Percentiles rank a stretch among this genome's conserved stretches.
These are phyloP conservation scores for Calophaca sinica DNA, from an alignment of 306 rosid genomes.

Conservation along the genomic window DNA sequence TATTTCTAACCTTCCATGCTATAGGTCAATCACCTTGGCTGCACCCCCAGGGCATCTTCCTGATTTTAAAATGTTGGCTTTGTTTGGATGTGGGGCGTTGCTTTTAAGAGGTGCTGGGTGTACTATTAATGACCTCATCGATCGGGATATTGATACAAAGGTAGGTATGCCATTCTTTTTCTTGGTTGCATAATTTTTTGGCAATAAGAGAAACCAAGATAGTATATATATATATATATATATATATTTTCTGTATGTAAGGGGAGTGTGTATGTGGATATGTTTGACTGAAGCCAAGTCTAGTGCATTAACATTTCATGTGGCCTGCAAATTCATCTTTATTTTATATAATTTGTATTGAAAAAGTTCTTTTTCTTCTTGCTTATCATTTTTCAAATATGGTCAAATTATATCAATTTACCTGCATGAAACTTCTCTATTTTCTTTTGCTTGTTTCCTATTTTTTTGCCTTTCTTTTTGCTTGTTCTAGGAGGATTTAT, in stretches of 20 bases:
- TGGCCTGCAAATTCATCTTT: conserved; percentile 26
- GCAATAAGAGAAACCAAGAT: neutral
- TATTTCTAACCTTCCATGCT: conserved; percentile 27
- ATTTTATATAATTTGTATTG: conserved; percentile 7
- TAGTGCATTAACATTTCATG: conserved; percentile 31
- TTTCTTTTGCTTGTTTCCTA: too few relatives aligned
- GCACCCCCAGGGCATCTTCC: conserved; percentile 83
- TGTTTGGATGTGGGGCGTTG: conserved; percentile 87
- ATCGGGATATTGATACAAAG: conserved; percentile 81
- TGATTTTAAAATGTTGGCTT: conserved; percentile 72
- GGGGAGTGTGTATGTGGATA: conserved; percentile 22
- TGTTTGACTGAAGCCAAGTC: conserved; percentile 21
- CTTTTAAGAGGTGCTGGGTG: conserved; percentile 92
- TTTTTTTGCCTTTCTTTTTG: neutral
- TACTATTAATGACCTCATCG: conserved; percentile 87
- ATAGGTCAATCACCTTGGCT: conserved; percentile 89
- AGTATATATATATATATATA: too few relatives aligned
- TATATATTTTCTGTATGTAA: too few relatives aligned
- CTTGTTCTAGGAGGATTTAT: neutral
- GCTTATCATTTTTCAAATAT: conserved; percentile 20
- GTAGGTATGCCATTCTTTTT: conserved; percentile 47
- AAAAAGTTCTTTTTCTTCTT: neutral
- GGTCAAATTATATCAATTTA: conserved; percentile 31
- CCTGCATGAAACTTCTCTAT: neutral
- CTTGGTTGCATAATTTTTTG: conserved; percentile 21